These are phyloP conservation scores for Lanmaoa pseudosensibilis DNA, from an alignment of 768 basidiomycete genomes.

Conservation along the genomic window DNA sequence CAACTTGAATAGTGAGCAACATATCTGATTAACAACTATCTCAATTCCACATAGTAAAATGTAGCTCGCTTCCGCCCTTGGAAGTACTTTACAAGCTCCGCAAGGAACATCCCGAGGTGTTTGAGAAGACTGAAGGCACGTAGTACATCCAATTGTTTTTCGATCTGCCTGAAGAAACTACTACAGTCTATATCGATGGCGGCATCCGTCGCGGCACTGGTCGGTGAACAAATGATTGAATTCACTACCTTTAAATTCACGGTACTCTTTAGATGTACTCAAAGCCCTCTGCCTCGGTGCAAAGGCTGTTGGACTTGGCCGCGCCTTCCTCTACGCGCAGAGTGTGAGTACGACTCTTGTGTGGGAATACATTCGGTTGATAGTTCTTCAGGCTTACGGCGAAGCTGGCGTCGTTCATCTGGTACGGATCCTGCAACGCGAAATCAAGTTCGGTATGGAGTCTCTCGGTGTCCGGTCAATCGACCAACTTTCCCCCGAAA, in stretches of 20 bases:
- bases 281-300: conserved; percentile 92
- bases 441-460: conserved; percentile 76
- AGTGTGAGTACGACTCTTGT: conserved; percentile 49
- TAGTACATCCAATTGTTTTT: background rate
- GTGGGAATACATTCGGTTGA: conserved; percentile 5
- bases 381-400: conserved; percentile 61
- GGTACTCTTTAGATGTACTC: conserved; percentile 57
- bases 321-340: conserved; percentile 84
- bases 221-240: conserved; percentile 25
- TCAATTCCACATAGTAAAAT: conserved; percentile 14
- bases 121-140: conserved; percentile 67
- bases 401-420: conserved; percentile 66
- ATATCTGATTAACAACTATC: background rate
- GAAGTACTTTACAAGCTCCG: conserved; percentile 77
- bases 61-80: conserved; percentile 71
- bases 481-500: conserved; percentile 66
- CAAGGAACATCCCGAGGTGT: conserved; percentile 70
- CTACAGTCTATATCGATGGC: conserved; percentile 83
- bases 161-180: conserved; percentile 5
- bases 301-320: conserved; percentile 80
- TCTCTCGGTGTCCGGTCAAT: conserved; percentile 69
- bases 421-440: conserved; percentile 67
- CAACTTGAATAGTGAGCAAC: conserved; percentile 74
- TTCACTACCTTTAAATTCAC: background rate
- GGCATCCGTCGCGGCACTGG: conserved; percentile 73